These are phyloP conservation scores for Aspergillus udagawae DNA, from an alignment of 2,329 filamentous ascomycete species.

Conservation along the genomic window DNA sequence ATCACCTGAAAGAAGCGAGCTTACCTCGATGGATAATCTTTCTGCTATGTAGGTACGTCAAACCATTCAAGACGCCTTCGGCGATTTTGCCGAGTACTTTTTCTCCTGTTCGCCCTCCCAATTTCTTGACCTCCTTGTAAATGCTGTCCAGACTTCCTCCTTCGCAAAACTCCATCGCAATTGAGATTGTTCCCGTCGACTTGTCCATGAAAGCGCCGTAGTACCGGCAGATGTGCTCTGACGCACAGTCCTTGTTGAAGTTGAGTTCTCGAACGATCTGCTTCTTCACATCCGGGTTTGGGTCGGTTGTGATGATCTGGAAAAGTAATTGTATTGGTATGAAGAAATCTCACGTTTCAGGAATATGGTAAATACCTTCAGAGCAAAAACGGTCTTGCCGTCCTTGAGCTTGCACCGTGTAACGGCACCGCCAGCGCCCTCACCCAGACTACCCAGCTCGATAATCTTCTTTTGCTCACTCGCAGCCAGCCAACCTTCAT, in stretches of 20 bases:
- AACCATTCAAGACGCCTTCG: conserved; percentile 85
- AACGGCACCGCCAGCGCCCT: conserved; percentile 93
- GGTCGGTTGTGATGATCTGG: conserved; percentile 95
- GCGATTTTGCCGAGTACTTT: conserved; percentile 97
- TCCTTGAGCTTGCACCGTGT: conserved; percentile 85
- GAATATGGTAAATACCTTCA: conserved; percentile 63
- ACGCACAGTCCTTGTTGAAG: conserved; percentile 97
- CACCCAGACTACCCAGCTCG: conserved; percentile 84
- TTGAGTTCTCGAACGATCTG: conserved; percentile 94
- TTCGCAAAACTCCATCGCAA: conserved; percentile 99
- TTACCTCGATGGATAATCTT: conserved; percentile 88
- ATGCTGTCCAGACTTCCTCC: conserved; percentile 94
- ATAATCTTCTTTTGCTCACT: conserved; percentile 83
- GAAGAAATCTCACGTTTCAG: neutral
- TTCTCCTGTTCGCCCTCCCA: conserved; percentile 90
- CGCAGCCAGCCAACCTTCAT: conserved; percentile 91
- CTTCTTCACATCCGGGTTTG: conserved; percentile 96
- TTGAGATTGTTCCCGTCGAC: conserved; percentile 93
- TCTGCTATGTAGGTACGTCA: conserved; percentile 91
- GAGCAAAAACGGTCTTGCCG: conserved; percentile 88
- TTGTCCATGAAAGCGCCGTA: conserved; percentile 97
- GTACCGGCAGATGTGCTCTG: conserved; percentile 93
- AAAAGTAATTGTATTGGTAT: conserved; percentile 15
- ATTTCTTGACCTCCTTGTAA: conserved; percentile 93
- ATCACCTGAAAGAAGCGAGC: conserved; percentile 1